Conservation (phyloP, 306 rosid genomes). For the Quercus alba region DNA sequence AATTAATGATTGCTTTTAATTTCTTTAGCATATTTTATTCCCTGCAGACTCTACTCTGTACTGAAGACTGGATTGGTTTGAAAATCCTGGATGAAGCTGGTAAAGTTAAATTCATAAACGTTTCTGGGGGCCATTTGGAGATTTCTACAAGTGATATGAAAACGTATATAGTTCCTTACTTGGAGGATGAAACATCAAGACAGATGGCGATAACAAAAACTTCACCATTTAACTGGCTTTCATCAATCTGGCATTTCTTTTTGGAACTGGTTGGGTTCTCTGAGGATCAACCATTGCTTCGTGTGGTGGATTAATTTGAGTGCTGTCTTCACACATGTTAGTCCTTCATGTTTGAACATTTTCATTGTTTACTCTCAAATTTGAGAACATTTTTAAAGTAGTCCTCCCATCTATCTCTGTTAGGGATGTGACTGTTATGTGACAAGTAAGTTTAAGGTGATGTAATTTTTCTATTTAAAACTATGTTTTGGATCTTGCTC, state of each 20-base stretch:
- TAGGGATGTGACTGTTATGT: too few relatives aligned
- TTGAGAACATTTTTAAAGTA: too few relatives aligned
- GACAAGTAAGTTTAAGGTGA: too few relatives aligned
- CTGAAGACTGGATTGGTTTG: slow-evolving; percentile 49
- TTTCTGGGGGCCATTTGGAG: slow-evolving; percentile 38
- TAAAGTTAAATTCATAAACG: slow-evolving; percentile 41
- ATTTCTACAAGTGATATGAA: slow-evolving; percentile 28
- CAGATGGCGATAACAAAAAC: slow-evolving; percentile 3
- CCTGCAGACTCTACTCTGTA: slow-evolving; percentile 43
- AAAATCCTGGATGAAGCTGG: slow-evolving; percentile 47
- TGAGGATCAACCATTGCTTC: slow-evolving; percentile 1
- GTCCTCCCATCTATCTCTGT: too few relatives aligned
- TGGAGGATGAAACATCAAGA: slow-evolving; percentile 31
- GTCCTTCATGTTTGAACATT: too few relatives aligned
- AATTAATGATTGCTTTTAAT: neutral
- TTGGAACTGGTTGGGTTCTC: slow-evolving; percentile 17
- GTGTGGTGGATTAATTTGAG: neutral
- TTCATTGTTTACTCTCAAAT: too few relatives aligned
- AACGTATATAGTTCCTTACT: slow-evolving; percentile 32
- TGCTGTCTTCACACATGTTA: neutral
- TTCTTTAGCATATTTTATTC: slow-evolving; percentile 6
- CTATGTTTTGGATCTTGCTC: too few relatives aligned
- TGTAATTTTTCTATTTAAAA: too few relatives aligned
- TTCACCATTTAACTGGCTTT: slow-evolving; percentile 15
- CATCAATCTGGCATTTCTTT: slow-evolving; percentile 22